A percentile compares a stretch with the other conserved stretches of the same genome.
These are phyloP conservation scores for Parasitella parasitica DNA, from an alignment of 371 early-diverging fungal genomes.

Conservation along the genomic window DNA sequence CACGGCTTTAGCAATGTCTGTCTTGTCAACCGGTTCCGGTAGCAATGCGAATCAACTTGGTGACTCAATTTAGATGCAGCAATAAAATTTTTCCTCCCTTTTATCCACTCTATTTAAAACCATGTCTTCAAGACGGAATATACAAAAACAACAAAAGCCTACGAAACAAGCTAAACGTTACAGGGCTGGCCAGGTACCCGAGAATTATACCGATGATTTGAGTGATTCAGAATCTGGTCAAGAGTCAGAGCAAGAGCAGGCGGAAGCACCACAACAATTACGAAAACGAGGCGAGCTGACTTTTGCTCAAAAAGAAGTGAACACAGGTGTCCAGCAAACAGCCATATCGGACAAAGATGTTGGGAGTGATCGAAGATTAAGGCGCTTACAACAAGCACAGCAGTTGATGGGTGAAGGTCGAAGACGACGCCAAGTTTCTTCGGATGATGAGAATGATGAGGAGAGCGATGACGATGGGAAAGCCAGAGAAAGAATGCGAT, in stretches of 20 bases:
- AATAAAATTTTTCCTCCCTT: not conserved
- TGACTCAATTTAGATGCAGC: too few species aligned
- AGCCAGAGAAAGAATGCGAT: constrained; percentile 42
- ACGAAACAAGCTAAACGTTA: constrained; percentile 59
- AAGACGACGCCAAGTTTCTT: constrained; percentile 36
- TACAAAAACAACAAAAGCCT: constrained; percentile 29
- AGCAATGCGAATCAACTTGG: too few species aligned
- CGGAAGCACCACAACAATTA: constrained; percentile 12
- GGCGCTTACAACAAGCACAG: constrained; percentile 43
- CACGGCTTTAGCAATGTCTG: too few species aligned
- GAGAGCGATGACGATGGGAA: constrained; percentile 40
- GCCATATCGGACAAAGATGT: constrained; percentile 47
- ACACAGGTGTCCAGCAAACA: constrained; percentile 44
- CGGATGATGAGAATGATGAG: constrained; percentile 26
- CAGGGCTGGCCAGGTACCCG: constrained; percentile 63
- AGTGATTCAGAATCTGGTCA: constrained; percentile 51
- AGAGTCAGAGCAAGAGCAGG: constrained; percentile 28
- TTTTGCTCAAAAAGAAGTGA: constrained; percentile 49
- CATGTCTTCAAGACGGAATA: constrained; percentile 19
- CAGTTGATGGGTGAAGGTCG: constrained; percentile 24
- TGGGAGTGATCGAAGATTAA: constrained; percentile 42
- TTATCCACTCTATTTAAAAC: not conserved
- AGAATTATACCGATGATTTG: constrained; percentile 55
- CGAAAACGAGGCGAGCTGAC: constrained; percentile 25
- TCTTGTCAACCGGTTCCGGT: too few species aligned